phyloP scores from a whole-genome alignment of 441 rosid species.

The Pelargonium cotyledonis region DNA sequence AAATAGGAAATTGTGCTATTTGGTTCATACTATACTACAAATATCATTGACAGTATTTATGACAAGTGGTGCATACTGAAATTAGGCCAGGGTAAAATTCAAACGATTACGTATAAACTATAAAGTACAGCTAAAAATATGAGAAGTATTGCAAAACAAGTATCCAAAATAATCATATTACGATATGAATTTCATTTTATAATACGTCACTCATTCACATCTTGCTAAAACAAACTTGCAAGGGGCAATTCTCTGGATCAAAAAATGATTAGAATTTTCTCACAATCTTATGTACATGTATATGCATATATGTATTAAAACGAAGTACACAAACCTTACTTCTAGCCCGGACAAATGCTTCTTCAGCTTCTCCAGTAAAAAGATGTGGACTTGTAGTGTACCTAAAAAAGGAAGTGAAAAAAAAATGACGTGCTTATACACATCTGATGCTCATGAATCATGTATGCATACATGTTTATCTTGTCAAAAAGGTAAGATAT shows the following conservation, averaged over 20 bases:
- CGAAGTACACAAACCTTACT: slow-evolving; percentile 50
- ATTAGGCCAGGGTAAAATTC: too few relatives aligned
- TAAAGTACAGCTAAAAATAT: too few relatives aligned
- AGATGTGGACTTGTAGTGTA: slow-evolving; percentile 97
- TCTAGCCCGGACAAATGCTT: slow-evolving; percentile 84
- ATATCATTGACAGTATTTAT: too few relatives aligned
- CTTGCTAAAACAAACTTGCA: not conserved
- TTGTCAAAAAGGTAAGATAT: not conserved
- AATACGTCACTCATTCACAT: too few relatives aligned
- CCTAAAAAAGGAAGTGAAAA: slow-evolving; percentile 29
- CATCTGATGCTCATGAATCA: not conserved
- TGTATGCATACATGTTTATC: not conserved
- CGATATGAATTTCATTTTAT: not conserved
- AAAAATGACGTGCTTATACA: not conserved
- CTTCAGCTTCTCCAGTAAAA: slow-evolving; percentile 64
- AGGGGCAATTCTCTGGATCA: not conserved
- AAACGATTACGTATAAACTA: too few relatives aligned
- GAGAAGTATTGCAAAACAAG: not conserved
- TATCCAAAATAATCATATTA: not conserved
- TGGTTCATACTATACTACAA: too few relatives aligned
- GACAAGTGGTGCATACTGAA: too few relatives aligned
- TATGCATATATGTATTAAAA: not conserved
- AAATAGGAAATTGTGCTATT: too few relatives aligned
- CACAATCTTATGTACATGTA: too few relatives aligned
- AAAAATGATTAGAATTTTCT: not conserved